These are phyloP conservation scores for Alternaria sp. DNA, from an alignment of 2,329 filamentous ascomycete species.

Conservation along the genomic window DNA sequence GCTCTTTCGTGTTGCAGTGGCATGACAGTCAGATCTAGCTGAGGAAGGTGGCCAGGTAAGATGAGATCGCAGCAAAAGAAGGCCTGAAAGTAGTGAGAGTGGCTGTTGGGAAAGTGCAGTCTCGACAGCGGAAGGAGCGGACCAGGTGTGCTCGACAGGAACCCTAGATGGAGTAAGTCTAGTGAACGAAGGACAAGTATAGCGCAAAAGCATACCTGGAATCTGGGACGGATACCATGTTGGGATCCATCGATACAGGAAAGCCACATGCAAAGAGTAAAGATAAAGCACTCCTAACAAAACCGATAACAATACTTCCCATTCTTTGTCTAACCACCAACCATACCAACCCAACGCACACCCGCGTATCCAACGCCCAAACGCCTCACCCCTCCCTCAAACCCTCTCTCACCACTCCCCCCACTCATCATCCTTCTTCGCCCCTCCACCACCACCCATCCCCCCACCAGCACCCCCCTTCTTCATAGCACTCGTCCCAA, in stretches of 20 bases:
- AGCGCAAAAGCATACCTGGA: not conserved
- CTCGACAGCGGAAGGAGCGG: not conserved
- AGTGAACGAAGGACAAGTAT: not conserved
- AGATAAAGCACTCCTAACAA: not conserved
- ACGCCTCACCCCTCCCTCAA: not conserved
- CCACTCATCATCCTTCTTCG: slow-evolving; percentile 64
- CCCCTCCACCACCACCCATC: slow-evolving; percentile 31
- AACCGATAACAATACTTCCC: not conserved
- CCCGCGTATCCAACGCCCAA: slow-evolving; percentile 4
- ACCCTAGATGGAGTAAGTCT: not conserved
- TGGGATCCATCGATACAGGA: not conserved
- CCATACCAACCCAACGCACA: not conserved
- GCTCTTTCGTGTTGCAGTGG: too few relatives aligned
- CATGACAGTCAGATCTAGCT: not conserved
- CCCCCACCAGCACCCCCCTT: slow-evolving; percentile 45
- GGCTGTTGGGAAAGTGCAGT: not conserved
- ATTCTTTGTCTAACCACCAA: not conserved
- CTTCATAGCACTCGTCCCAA: slow-evolving; percentile 71
- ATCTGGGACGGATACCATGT: too few relatives aligned
- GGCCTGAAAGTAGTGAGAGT: not conserved
- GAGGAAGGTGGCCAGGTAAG: not conserved
- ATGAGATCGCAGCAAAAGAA: not conserved
- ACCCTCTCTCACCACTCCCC: slow-evolving; percentile 55
- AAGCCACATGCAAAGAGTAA: not conserved
- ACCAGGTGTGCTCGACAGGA: not conserved